Base-by-base conservation (phyloP, 148 eudicot species). In the Rhododendron ferrugineum region DNA sequence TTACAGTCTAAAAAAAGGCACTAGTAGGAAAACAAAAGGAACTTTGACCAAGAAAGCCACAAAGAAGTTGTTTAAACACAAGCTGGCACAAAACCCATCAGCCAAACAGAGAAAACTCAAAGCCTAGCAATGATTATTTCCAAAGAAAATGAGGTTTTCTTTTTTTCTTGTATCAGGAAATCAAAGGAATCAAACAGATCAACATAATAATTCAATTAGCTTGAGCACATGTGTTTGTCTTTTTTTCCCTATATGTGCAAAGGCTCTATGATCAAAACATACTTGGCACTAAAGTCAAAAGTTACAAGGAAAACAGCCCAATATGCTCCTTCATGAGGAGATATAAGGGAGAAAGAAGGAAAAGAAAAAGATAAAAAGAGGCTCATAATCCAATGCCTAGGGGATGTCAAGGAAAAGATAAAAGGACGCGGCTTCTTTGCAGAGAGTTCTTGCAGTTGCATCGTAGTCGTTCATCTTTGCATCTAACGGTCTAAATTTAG, bases 231-330 rank as follows among this genome's bases (percentile, higher is more conserved):
- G 68, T 54, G 62, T 30, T 30, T 49, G 50, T 78, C 66, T 68
- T 79, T 78, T 74, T 79, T 58, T 54, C 70, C 70, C 66, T 46
- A 10, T 76, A 54, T 40, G 56, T 66, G 83, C 32, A 82, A 87
- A 87, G 72, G 91, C 87, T 84, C 58, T 30, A 84, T 85, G 85
- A 91, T 87, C 47, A 86, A 87, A 80, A 84, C 76, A 78, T 23
- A n/a, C 64, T 84, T 81, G 89, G 76, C 89, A 79, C 58, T 73
- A 72, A 89, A 92, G 94, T 92, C 94, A 92, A 92, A 91, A 85
- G 89, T 80, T 74, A 78, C 68, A 44, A 88, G 52, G 90, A 90
- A 90, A 92, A 88, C 87, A 89, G 16, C 86, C 88, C 87, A 92
- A 79, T 87, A 77, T 89, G 89, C 89, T 87, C 87, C 88, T 86